These are phyloP conservation scores for Phoma herbarum DNA, from an alignment of 2,329 filamentous ascomycete genomes.

Conservation along the genomic window DNA sequence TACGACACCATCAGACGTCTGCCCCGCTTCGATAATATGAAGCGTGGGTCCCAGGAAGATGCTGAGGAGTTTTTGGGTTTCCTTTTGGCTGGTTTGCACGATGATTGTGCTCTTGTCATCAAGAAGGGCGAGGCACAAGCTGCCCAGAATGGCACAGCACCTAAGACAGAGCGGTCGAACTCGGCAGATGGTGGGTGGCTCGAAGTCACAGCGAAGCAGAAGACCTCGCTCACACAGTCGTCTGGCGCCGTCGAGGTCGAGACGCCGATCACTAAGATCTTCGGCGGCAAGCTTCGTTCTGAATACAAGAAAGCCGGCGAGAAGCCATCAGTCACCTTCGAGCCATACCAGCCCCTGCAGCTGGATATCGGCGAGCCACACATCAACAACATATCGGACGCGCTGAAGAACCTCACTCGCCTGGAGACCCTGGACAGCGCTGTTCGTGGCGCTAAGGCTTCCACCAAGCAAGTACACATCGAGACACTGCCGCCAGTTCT, in stretches of 20 bases:
- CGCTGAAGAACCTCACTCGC: slow-evolving; percentile 82
- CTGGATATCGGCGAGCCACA: slow-evolving; percentile 90
- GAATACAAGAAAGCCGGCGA: slow-evolving; percentile 86
- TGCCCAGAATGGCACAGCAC: slow-evolving; percentile 50
- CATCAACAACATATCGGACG: slow-evolving; percentile 90
- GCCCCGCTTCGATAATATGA: slow-evolving; percentile 90
- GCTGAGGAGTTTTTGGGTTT: slow-evolving; percentile 97
- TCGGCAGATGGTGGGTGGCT: slow-evolving; percentile 78
- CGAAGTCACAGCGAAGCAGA: slow-evolving; percentile 93
- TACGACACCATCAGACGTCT: slow-evolving; percentile 91
- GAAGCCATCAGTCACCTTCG: slow-evolving; percentile 89
- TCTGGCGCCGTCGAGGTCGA: slow-evolving; percentile 76
- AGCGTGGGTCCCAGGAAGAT: slow-evolving; percentile 96
- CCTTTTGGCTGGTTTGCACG: slow-evolving; percentile 88
- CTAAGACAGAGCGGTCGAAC: slow-evolving; percentile 55
- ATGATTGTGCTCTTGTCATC: slow-evolving; percentile 86
- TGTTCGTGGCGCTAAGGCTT: slow-evolving; percentile 76
- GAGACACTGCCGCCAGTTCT: slow-evolving; percentile 90
- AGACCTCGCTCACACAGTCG: slow-evolving; percentile 82
- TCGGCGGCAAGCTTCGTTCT: slow-evolving; percentile 88
- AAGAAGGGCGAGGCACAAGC: slow-evolving; percentile 56
- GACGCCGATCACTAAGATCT: slow-evolving; percentile 92
- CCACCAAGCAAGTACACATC: slow-evolving; percentile 94
- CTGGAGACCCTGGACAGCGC: slow-evolving; percentile 86
- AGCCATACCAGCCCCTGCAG: slow-evolving; percentile 93